Conservation (phyloP, 2,329 filamentous ascomycete species). For the Paraphaeosphaeria sporulosa region DNA sequence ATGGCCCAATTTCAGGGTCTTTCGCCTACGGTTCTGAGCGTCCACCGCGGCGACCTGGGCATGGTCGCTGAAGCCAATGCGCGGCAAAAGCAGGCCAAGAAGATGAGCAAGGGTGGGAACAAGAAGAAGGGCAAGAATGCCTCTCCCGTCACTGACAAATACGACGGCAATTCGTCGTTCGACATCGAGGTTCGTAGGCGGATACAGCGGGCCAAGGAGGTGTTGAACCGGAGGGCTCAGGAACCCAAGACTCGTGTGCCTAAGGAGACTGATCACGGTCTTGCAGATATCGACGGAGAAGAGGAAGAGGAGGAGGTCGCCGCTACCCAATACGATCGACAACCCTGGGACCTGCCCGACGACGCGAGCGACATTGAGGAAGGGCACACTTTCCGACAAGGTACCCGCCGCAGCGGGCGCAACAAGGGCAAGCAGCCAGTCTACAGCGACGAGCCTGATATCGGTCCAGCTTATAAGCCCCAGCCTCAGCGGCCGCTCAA, state of each 20-base stretch:
- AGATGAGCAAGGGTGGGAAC: neutral
- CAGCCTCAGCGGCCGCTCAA: neutral
- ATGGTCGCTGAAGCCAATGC: slow-evolving; percentile 13
- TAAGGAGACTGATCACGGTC: neutral
- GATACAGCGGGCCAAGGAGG: neutral
- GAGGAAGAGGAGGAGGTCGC: neutral
- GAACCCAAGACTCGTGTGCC: neutral
- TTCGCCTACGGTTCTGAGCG: slow-evolving; percentile 28
- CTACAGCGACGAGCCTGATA: slow-evolving; percentile 5
- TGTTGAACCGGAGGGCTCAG: neutral
- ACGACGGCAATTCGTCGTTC: neutral
- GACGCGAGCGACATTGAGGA: slow-evolving; percentile 7
- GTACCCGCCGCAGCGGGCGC: slow-evolving; percentile 9
- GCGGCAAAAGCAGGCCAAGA: slow-evolving; percentile 7
- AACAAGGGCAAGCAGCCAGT: slow-evolving; percentile 2
- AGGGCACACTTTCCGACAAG: neutral
- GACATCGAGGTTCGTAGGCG: neutral
- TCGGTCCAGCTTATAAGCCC: neutral
- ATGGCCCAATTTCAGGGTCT: slow-evolving; percentile 39
- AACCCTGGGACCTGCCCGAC: neutral
- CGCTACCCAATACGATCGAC: neutral
- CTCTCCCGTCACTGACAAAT: neutral
- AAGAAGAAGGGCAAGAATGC: slow-evolving; percentile 10
- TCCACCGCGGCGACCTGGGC: slow-evolving; percentile 43
- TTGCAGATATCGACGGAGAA: neutral